A percentile compares a stretch with the other conserved stretches of the same genome.
Evolutionary conservation across 257 asterid species (phyloP).

Genomic region (Scutellaria baicalensis): DNA sequence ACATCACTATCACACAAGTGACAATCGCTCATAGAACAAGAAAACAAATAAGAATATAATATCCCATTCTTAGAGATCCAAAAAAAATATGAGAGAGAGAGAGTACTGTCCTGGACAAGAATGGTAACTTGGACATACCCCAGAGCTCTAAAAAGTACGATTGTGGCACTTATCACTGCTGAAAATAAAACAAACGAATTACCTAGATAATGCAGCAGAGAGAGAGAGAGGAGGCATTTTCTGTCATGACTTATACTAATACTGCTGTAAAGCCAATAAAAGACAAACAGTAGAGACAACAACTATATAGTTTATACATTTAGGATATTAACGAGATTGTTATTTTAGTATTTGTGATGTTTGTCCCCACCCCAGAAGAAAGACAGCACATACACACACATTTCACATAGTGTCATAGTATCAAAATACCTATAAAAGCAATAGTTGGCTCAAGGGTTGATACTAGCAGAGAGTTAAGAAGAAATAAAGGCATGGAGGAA

Average conservation of each 20-base stretch:
- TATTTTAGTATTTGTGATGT: background rate
- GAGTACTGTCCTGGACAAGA: background rate
- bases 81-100: background rate
- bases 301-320: slow-evolving; percentile 16
- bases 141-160: background rate
- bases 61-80: background rate
- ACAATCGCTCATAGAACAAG: no score
- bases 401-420: background rate
- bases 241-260: slow-evolving; percentile 14
- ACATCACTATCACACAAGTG: no score
- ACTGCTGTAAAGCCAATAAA: slow-evolving; percentile 11
- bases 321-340: background rate
- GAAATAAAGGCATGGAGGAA: slow-evolving; percentile 29
- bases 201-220: slow-evolving; percentile 20
- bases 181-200: background rate
- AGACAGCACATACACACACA: slow-evolving; percentile 20
- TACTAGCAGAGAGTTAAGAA: background rate
- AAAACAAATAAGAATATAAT: background rate
- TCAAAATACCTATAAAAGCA: slow-evolving; percentile 17
- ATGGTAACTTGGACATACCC: slow-evolving; percentile 6
- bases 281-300: slow-evolving; percentile 7
- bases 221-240: slow-evolving; percentile 2
- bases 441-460: background rate
- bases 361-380: slow-evolving; percentile 18
- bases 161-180: background rate